Evolutionary conservation across 139 green algal genomes (phyloP).

Genomic region (Bryopsis sp.): DNA sequence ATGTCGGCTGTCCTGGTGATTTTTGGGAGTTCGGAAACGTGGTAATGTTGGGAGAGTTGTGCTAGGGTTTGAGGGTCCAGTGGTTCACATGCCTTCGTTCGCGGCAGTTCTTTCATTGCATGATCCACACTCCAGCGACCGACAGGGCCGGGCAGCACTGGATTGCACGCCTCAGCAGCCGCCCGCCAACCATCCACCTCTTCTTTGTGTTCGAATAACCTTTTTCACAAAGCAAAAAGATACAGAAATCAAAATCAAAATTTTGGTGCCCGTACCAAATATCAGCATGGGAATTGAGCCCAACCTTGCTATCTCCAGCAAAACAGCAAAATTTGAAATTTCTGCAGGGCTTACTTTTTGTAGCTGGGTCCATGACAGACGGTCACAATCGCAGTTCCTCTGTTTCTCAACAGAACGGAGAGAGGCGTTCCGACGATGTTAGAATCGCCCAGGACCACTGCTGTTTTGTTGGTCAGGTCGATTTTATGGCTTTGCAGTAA

Average conservation of each 20-base stretch:
- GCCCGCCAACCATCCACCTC: constrained; percentile 22
- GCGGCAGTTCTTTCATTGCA: neutral
- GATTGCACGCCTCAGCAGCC: constrained; percentile 32
- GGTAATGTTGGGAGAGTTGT: constrained; percentile 16
- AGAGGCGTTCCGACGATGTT: constrained; percentile 92
- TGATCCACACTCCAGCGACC: constrained; percentile 15
- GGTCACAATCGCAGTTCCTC: constrained; percentile 59
- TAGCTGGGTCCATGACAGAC: constrained; percentile 47
- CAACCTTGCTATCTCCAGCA: too few relatives aligned
- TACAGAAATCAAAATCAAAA: too few relatives aligned
- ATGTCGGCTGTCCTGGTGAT: constrained; percentile 60
- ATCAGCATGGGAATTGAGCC: too few relatives aligned
- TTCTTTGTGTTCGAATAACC: constrained; percentile 26
- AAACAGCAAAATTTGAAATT: neutral
- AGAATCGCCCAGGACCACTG: constrained; percentile 80
- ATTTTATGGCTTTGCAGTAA: constrained; percentile 66
- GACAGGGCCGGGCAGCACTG: constrained; percentile 32
- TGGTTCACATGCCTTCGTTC: too few relatives aligned
- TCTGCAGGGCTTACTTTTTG: constrained; percentile 15
- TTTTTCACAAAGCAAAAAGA: neutral
- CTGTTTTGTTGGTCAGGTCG: constrained; percentile 44
- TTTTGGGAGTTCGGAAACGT: constrained; percentile 32
- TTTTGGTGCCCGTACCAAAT: too few relatives aligned
- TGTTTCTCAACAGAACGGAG: constrained; percentile 70
- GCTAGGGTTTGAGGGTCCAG: too few relatives aligned